Evolutionary conservation across 192 early-diverging fungal genomes (phyloP).

Genomic region (Gonapodya sp.): DNA sequence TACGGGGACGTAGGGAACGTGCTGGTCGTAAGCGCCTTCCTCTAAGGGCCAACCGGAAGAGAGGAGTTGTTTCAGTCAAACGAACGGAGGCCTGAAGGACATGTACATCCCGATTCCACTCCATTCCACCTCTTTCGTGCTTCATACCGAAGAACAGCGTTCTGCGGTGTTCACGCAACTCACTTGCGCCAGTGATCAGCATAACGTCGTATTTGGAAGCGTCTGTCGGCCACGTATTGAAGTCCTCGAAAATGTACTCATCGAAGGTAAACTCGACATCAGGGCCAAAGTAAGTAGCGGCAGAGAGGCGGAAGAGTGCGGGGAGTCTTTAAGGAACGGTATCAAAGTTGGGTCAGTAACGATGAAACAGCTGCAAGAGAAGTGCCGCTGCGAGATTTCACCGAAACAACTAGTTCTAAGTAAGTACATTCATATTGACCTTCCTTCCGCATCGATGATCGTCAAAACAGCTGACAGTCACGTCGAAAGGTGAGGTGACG

Average conservation of each 20-base stretch:
- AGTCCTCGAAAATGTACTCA: slow-evolving; percentile 8
- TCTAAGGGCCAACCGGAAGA: background rate
- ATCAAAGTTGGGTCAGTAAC: too few relatives aligned
- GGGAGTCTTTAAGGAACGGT: background rate
- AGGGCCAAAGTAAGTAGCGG: background rate
- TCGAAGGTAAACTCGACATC: background rate
- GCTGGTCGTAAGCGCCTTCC: slow-evolving; percentile 11
- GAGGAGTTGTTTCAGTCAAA: background rate
- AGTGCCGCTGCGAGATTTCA: too few relatives aligned
- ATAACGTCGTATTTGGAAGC: background rate
- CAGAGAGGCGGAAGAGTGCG: slow-evolving; percentile 5
- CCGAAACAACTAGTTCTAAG: too few relatives aligned
- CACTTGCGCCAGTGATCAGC: slow-evolving; percentile 6
- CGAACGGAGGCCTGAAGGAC: background rate
- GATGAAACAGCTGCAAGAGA: too few relatives aligned
- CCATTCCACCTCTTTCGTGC: background rate
- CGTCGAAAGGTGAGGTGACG: too few relatives aligned
- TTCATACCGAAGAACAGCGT: background rate
- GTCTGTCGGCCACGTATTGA: slow-evolving; percentile 2
- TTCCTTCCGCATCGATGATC: too few relatives aligned
- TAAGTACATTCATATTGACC: too few relatives aligned
- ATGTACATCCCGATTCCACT: background rate
- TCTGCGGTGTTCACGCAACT: background rate
- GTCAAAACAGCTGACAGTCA: too few relatives aligned
- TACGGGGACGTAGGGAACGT: slow-evolving; percentile 7